Conservation (phyloP, 23 red algal species). For the Cyanidiococcus yangmingshanensis region DNA sequence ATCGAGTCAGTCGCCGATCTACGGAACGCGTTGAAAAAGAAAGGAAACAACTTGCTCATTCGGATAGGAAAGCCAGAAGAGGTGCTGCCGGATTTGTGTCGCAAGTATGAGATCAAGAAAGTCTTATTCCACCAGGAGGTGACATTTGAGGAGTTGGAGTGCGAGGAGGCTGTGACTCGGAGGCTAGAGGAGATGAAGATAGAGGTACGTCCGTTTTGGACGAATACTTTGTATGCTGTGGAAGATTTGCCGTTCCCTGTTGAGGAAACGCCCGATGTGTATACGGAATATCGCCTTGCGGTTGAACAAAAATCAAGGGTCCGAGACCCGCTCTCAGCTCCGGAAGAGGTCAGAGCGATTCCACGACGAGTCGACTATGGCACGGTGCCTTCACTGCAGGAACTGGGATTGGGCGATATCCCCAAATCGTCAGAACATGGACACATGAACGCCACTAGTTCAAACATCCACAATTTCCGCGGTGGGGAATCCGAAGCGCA, state of each 20-base stretch:
- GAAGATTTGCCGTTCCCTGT: constrained; percentile 61
- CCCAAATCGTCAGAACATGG: neutral
- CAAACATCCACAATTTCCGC: constrained; percentile 14
- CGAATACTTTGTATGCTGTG: constrained; percentile 75
- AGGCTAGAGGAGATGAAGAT: constrained; percentile 45
- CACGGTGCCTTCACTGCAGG: constrained; percentile 55
- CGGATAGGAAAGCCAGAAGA: constrained; percentile 66
- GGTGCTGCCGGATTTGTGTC: constrained; percentile 42
- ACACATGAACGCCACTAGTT: neutral
- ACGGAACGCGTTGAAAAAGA: constrained; percentile 30
- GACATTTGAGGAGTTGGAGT: constrained; percentile 39
- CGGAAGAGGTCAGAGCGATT: constrained; percentile 31
- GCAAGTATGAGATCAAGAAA: constrained; percentile 25
- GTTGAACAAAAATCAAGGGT: constrained; percentile 44
- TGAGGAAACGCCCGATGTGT: constrained; percentile 66
- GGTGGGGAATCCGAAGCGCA: constrained; percentile 79
- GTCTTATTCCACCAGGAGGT: constrained; percentile 83
- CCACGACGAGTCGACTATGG: constrained; percentile 40
- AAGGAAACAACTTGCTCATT: constrained; percentile 68
- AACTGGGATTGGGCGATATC: constrained; percentile 51
- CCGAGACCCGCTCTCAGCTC: constrained; percentile 33
- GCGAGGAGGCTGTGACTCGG: constrained; percentile 35
- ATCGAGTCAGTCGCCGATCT: constrained; percentile 61
- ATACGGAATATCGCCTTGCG: constrained; percentile 58
- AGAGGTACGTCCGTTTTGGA: constrained; percentile 41